These are phyloP conservation scores for Fusarium aywerte DNA, from an alignment of 2,329 filamentous ascomycete species.

Conservation along the genomic window DNA sequence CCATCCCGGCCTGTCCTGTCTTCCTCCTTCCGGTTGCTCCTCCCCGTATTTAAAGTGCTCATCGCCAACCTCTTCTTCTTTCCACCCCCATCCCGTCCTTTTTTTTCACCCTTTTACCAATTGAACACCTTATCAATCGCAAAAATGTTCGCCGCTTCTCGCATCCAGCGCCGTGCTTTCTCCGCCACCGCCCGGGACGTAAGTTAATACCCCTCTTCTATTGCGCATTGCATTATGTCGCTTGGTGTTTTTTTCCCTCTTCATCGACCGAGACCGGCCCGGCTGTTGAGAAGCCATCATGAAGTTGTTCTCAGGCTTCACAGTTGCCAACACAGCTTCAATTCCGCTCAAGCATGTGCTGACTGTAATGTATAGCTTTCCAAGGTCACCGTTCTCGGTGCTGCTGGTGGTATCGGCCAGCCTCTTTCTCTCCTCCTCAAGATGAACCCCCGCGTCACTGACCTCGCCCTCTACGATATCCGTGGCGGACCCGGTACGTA, in stretches of 20 bases:
- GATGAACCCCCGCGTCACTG: constrained; percentile 93
- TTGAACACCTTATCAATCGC: constrained; percentile 40
- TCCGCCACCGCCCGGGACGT: constrained; percentile 83
- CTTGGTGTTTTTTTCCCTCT: constrained; percentile 26
- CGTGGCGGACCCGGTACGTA: constrained; percentile 87
- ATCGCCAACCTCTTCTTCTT: constrained; percentile 39
- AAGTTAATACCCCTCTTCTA: constrained; percentile 50
- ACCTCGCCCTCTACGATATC: constrained; percentile 98
- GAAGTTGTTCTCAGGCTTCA: neutral
- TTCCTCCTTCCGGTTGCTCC: constrained; percentile 32
- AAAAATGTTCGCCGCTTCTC: constrained; percentile 78
- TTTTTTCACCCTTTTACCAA: constrained; percentile 41
- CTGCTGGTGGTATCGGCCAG: constrained; percentile 97
- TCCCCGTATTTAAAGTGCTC: constrained; percentile 44
- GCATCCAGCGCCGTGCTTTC: constrained; percentile 81
- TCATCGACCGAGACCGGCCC: constrained; percentile 37
- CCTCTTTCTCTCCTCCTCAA: constrained; percentile 97
- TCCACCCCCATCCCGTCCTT: constrained; percentile 38
- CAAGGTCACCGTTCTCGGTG: constrained; percentile 97
- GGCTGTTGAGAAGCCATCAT: constrained; percentile 10
- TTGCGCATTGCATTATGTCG: constrained; percentile 14
- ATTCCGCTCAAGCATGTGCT: constrained; percentile 17
- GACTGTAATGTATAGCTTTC: constrained; percentile 72
- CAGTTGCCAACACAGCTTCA: neutral
- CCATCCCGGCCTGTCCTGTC: constrained; percentile 13